Conservation (phyloP, 495 filamentous ascomycete species). For the Penicillium lividum region DNA sequence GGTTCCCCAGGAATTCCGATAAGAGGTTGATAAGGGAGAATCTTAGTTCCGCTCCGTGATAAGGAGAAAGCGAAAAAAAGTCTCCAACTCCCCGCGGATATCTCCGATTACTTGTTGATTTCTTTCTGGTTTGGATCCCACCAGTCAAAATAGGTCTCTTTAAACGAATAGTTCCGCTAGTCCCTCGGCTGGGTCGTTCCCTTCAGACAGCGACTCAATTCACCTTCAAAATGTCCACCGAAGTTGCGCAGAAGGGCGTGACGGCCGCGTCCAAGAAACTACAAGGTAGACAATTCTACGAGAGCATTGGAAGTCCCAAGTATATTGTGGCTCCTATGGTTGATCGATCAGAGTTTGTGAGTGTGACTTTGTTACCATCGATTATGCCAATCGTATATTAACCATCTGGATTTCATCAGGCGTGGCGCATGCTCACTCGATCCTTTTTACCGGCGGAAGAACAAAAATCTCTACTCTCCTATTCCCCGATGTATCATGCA, state of each 20-base stretch:
- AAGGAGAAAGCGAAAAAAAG: conserved; percentile 21
- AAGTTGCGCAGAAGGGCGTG: conserved; percentile 19
- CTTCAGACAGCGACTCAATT: conserved; percentile 11
- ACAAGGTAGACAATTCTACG: conserved; percentile 84
- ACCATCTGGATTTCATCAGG: conserved; percentile 49
- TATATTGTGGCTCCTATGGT: conserved; percentile 96
- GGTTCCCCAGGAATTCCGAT: neutral
- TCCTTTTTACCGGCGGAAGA: conserved; percentile 74
- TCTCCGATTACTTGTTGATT: conserved; percentile 4
- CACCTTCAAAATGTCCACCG: conserved; percentile 33
- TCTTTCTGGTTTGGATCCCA: neutral
- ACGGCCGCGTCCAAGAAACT: conserved; percentile 55
- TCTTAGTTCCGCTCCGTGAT: conserved; percentile 7
- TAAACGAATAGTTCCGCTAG: conserved; percentile 29
- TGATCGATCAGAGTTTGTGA: conserved; percentile 94
- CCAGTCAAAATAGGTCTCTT: conserved; percentile 36
- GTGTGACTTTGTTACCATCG: conserved; percentile 24
- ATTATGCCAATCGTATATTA: neutral
- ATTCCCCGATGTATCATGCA: conserved; percentile 94
- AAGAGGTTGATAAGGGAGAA: conserved; percentile 17
- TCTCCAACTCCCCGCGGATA: conserved; percentile 6
- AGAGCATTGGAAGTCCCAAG: conserved; percentile 88
- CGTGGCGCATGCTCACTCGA: conserved; percentile 92
- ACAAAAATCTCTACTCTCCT: conserved; percentile 66
- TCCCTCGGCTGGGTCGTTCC: conserved; percentile 35